These are phyloP conservation scores for Phytopythium oedochilum DNA, from an alignment of 352 stramenopile species.

Conservation along the genomic window DNA sequence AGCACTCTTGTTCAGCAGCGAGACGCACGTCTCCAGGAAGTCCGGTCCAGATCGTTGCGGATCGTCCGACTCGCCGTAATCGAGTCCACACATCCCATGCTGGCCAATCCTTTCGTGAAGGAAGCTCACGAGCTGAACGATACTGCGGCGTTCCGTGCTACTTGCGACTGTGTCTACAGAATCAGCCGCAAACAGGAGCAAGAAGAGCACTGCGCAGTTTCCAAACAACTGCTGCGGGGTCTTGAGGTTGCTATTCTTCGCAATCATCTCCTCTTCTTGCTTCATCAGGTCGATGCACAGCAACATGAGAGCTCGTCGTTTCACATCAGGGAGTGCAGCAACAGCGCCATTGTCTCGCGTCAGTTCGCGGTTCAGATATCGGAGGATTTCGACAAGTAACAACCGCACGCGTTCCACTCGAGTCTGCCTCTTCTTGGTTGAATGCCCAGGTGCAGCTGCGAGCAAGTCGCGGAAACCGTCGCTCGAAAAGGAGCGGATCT, in stretches of 20 bases:
- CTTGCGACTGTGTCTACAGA: slow-evolving; percentile 7
- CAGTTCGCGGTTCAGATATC: slow-evolving; percentile 29
- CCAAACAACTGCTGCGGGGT: slow-evolving; percentile 39
- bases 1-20: slow-evolving; percentile 17
- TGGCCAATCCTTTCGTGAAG: slow-evolving; percentile 38
- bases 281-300: slow-evolving; percentile 59
- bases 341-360: slow-evolving; percentile 4
- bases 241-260: slow-evolving; percentile 34
- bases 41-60: slow-evolving; percentile 5
- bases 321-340: slow-evolving; percentile 12
- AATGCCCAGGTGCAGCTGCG: slow-evolving; percentile 15
- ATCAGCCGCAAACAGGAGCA: slow-evolving; percentile 29
- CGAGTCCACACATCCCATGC: slow-evolving; percentile 40
- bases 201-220: slow-evolving; percentile 45
- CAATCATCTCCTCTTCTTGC: slow-evolving; percentile 52
- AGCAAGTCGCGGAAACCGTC: slow-evolving; percentile 30
- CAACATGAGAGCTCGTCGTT: slow-evolving; percentile 31
- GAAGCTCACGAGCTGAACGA: slow-evolving; percentile 22
- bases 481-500: slow-evolving; percentile 26
- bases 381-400: slow-evolving; percentile 34
- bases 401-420: slow-evolving; percentile 40
- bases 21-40: slow-evolving; percentile 40
- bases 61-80: slow-evolving; percentile 15
- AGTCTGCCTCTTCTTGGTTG: slow-evolving; percentile 40
- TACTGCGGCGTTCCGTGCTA: too few relatives aligned